Percentiles rank a stretch among this genome's conserved stretches.
Evolutionary conservation across 257 asterid genomes (phyloP).

Genomic region (Ajuga chamaepitys): DNA sequence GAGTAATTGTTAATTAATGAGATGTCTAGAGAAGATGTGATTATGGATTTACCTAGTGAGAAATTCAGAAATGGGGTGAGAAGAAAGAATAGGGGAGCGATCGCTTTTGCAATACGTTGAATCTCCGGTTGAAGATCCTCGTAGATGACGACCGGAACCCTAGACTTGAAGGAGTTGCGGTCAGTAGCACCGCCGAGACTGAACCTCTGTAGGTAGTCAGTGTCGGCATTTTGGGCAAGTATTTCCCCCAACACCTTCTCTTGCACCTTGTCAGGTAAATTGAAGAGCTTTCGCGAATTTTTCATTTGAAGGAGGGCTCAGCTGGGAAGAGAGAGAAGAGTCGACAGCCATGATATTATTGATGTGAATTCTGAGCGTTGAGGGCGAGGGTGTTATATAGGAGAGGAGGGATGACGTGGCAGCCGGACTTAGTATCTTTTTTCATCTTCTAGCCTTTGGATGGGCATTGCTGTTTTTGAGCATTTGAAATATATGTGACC

Average conservation of each 20-base stretch:
- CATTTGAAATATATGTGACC: conserved; percentile 18
- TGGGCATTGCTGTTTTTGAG: conserved; percentile 6
- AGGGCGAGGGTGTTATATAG: conserved; percentile 6
- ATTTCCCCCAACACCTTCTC: conserved; percentile 53
- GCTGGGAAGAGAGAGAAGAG: conserved; percentile 19
- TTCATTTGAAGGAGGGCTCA: conserved; percentile 18
- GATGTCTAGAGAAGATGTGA: no score
- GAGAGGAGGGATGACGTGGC: conserved; percentile 9
- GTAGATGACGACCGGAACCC: conserved; percentile 54
- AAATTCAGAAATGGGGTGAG: conserved; percentile 73
- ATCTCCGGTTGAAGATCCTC: conserved; percentile 76
- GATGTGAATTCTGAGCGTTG: background rate
- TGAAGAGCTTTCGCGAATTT: conserved; percentile 44
- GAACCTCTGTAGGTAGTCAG: conserved; percentile 54
- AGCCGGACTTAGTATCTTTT: conserved; percentile 12
- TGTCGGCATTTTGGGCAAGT: conserved; percentile 41
- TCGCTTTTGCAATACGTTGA: conserved; percentile 71
- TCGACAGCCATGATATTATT: conserved; percentile 35
- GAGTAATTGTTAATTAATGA: no score
- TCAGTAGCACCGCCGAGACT: conserved; percentile 48
- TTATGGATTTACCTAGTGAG: conserved; percentile 95
- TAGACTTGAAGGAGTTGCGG: conserved; percentile 57
- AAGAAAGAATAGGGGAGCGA: conserved; percentile 55
- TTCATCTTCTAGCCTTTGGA: conserved; percentile 18
- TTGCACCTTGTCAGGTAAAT: conserved; percentile 54